Conservation (phyloP, 73 alveolate species). For the Paramecium sexaurelia region DNA sequence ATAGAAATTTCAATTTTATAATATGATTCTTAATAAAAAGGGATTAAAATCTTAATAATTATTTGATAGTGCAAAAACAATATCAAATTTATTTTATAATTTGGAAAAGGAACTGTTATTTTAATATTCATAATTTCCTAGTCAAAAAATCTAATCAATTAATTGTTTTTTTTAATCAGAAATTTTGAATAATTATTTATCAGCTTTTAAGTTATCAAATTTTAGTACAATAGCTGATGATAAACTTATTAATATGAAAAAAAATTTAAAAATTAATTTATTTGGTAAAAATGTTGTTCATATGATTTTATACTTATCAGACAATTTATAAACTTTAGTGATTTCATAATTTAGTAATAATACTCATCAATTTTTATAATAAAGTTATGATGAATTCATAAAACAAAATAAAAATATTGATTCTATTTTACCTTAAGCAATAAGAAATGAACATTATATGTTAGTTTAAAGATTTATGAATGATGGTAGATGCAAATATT, state of each 20-base stretch:
- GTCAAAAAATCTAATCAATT: neutral
- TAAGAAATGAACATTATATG: neutral
- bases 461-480: neutral
- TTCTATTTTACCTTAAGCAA: neutral
- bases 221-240: slow-evolving; percentile 43
- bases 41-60: neutral
- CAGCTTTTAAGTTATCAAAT: neutral
- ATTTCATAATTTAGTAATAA: neutral
- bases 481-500: neutral
- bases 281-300: slow-evolving; percentile 31
- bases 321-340: neutral
- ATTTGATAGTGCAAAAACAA: neutral
- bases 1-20: neutral
- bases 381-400: neutral
- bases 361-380: neutral
- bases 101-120: neutral
- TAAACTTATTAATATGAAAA: slow-evolving; percentile 30
- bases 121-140: neutral
- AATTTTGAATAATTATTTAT: slow-evolving; percentile 5
- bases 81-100: neutral
- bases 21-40: neutral
- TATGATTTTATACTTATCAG: neutral
- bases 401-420: neutral
- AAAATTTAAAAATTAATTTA: slow-evolving; percentile 6
- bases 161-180: slow-evolving; percentile 20